phyloP scores from a whole-genome alignment of 2,329 filamentous ascomycete species.

The Graphilbum fragrans region DNA sequence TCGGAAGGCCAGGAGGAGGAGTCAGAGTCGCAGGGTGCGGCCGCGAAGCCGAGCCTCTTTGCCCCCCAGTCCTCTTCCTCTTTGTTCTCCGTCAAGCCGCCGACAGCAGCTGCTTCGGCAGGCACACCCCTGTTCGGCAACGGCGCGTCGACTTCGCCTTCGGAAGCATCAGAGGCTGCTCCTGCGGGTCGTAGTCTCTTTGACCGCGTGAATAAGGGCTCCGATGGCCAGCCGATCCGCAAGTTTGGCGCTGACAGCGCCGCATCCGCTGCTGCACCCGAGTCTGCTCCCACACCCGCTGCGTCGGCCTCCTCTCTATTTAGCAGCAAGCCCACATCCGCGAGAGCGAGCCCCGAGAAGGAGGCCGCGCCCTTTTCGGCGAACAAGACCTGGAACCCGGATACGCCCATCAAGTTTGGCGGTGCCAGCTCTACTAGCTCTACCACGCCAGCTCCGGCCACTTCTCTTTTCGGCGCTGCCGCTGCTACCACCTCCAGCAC shows the following conservation, averaged over 20 bases:
- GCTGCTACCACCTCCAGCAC: neutral
- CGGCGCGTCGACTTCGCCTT: constrained; percentile 22
- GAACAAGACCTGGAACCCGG: constrained; percentile 36
- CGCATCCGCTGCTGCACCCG: neutral
- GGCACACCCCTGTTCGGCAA: neutral
- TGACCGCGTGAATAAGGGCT: constrained; percentile 39
- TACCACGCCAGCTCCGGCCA: neutral
- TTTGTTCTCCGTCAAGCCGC: constrained; percentile 19
- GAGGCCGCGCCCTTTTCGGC: constrained; percentile 15
- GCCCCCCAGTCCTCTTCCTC: constrained; percentile 21
- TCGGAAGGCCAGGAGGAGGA: constrained; percentile 32
- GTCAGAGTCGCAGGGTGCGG: constrained; percentile 27
- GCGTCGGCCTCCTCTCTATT: constrained; percentile 10
- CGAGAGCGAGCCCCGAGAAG: constrained; percentile 32
- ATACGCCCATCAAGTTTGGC: constrained; percentile 42
- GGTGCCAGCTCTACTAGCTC: constrained; percentile 3
- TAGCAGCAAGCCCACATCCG: constrained; percentile 16
- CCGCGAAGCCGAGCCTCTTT: constrained; percentile 27
- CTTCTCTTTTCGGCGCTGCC: neutral
- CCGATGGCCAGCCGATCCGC: constrained; percentile 36
- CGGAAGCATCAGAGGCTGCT: constrained; percentile 30
- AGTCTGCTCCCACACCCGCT: neutral
- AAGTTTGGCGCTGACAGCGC: constrained; percentile 20
- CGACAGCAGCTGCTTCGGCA: constrained; percentile 9
- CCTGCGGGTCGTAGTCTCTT: constrained; percentile 39